Evolutionary conservation across 1,284 basidiomycete genomes (phyloP).

Genomic region (Cerioporus squamosus): DNA sequence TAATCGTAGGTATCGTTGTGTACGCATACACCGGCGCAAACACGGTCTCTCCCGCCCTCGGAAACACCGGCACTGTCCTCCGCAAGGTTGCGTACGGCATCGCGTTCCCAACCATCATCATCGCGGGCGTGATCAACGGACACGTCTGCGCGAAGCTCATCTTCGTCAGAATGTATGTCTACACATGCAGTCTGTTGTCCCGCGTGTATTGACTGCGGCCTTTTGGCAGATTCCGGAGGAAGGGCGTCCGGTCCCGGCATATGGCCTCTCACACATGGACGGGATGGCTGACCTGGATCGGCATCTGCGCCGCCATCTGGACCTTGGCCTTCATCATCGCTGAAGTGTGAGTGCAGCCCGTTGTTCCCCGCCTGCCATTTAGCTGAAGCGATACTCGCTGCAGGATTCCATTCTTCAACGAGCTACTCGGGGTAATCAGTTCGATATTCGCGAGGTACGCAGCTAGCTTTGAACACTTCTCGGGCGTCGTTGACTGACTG

Average conservation of each 20-base stretch:
- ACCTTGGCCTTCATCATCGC: constrained; percentile 35
- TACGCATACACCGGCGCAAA: constrained; percentile 33
- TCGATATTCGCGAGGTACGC: constrained; percentile 34
- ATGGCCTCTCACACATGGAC: constrained; percentile 34
- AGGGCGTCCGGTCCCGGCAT: constrained; percentile 28
- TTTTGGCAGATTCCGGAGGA: constrained; percentile 32
- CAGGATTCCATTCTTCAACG: constrained; percentile 41
- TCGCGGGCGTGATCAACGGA: constrained; percentile 38
- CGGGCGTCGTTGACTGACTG: no score
- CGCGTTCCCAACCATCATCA: constrained; percentile 38
- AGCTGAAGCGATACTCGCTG: background rate
- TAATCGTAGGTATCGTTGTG: constrained; percentile 37
- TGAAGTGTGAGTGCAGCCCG: constrained; percentile 32
- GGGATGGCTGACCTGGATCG: constrained; percentile 37
- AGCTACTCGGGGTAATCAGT: constrained; percentile 36
- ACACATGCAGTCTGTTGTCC: background rate
- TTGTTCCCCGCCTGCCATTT: background rate
- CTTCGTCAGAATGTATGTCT: constrained; percentile 35
- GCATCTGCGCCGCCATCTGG: constrained; percentile 34
- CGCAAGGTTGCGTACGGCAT: constrained; percentile 36
- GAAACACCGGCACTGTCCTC: constrained; percentile 33
- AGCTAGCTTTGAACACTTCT: no score
- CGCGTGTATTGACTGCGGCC: background rate
- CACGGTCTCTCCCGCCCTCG: constrained; percentile 36
- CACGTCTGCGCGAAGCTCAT: constrained; percentile 39